phyloP scores from a whole-genome alignment of 352 stramenopile species.

The Pythium aquatile region DNA sequence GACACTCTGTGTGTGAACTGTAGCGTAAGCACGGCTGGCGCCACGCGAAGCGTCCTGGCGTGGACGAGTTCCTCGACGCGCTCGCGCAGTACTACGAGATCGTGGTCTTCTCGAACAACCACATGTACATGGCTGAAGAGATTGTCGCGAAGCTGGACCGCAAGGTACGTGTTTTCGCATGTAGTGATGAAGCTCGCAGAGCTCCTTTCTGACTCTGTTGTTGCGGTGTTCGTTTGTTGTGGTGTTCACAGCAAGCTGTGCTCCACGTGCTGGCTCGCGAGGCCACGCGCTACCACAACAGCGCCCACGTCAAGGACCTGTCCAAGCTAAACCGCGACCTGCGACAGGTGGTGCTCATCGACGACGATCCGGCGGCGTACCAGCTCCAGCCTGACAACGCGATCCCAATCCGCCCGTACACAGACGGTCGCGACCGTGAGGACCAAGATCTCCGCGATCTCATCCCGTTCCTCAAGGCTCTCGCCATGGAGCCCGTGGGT shows the following conservation, averaged over 20 bases:
- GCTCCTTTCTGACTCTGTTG: background rate
- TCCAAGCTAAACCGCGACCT: conserved; percentile 78
- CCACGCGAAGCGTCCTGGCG: conserved; percentile 80
- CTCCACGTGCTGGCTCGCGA: conserved; percentile 84
- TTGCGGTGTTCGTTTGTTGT: background rate
- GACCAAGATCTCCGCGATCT: conserved; percentile 79
- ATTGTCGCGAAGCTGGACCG: conserved; percentile 78
- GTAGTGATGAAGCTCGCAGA: no score
- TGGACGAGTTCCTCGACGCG: conserved; percentile 86
- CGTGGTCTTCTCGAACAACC: conserved; percentile 87
- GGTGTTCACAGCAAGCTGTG: conserved; percentile 46
- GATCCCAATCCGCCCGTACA: conserved; percentile 79
- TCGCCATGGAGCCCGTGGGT: conserved; percentile 69
- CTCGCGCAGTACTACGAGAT: conserved; percentile 88
- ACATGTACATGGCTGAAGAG: conserved; percentile 72
- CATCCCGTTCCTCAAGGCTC: conserved; percentile 83
- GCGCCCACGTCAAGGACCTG: conserved; percentile 83
- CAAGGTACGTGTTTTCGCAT: conserved; percentile 40
- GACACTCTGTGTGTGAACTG: background rate
- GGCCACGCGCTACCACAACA: conserved; percentile 79
- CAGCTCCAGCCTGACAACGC: conserved; percentile 85
- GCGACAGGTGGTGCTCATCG: conserved; percentile 80
- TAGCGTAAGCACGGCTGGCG: conserved; percentile 87
- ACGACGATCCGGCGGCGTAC: conserved; percentile 77
- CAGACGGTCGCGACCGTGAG: conserved; percentile 71